Evolutionary conservation across 768 basidiomycete genomes (phyloP).

Genomic region (Phlegmacium glaucopus): DNA sequence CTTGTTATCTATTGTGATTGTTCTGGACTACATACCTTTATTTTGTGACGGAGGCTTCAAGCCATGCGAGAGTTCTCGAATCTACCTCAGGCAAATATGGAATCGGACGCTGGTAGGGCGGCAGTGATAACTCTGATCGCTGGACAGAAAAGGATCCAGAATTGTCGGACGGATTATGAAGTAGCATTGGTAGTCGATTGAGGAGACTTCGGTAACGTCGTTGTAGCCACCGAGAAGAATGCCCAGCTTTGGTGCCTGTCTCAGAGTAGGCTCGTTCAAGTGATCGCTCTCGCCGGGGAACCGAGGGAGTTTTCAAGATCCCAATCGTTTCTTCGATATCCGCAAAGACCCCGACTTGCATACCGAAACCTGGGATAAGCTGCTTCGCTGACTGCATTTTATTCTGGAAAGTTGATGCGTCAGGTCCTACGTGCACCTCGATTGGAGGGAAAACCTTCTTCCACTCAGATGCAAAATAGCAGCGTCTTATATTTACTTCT

Average conservation of each 20-base stretch:
- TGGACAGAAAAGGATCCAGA: conserved; percentile 26
- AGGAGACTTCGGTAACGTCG: conserved; percentile 61
- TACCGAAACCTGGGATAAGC: conserved; percentile 35
- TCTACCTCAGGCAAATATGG: conserved; percentile 27
- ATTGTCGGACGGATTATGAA: conserved; percentile 21
- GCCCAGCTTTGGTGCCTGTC: conserved; percentile 7
- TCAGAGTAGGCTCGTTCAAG: not conserved
- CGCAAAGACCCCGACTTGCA: conserved; percentile 32
- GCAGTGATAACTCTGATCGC: conserved; percentile 20
- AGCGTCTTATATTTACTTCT: conserved; percentile 70
- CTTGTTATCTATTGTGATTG: not conserved
- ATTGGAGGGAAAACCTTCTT: conserved; percentile 60
- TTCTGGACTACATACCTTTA: not conserved
- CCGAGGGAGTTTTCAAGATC: conserved; percentile 20
- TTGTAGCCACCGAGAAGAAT: conserved; percentile 47
- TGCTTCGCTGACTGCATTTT: conserved; percentile 5
- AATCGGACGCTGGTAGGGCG: conserved; percentile 20
- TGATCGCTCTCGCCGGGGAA: conserved; percentile 33
- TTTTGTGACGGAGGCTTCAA: conserved; percentile 16
- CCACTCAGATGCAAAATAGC: conserved; percentile 53
- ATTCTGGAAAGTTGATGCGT: conserved; percentile 22
- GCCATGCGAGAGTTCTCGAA: conserved; percentile 32
- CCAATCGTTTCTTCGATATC: conserved; percentile 46
- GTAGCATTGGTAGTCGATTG: conserved; percentile 54
- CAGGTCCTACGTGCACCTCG: conserved; percentile 21